Evolutionary conservation across 345 rosid species (phyloP).

Genomic region (Boechera divaricarpa): DNA sequence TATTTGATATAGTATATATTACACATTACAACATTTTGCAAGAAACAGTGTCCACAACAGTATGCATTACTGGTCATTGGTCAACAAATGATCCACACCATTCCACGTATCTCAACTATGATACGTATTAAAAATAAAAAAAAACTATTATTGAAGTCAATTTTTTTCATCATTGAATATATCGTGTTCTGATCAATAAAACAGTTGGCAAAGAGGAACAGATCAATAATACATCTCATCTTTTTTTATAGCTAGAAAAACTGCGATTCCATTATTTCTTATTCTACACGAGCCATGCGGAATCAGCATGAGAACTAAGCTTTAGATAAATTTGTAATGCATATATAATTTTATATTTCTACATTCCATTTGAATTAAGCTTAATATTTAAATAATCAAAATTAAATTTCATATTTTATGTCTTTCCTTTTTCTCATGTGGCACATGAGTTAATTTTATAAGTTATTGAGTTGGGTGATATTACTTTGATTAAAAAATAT

Average conservation of each 20-base stretch:
- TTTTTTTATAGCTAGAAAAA: neutral
- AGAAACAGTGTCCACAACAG: slow-evolving; percentile 32
- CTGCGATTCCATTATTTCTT: neutral
- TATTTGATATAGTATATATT: slow-evolving; percentile 1
- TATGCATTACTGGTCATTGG: slow-evolving; percentile 36
- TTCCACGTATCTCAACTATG: slow-evolving; percentile 32
- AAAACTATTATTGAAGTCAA: slow-evolving; percentile 23
- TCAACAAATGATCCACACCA: slow-evolving; percentile 40
- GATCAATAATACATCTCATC: neutral
- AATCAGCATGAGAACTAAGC: neutral
- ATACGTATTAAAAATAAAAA: neutral
- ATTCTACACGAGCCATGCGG: neutral
- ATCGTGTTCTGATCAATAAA: slow-evolving; percentile 36
- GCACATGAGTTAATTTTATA: neutral
- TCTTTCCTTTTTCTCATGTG: neutral
- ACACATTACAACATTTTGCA: neutral
- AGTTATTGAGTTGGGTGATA: neutral
- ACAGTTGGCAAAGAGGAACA: slow-evolving; percentile 32
- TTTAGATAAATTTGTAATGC: neutral
- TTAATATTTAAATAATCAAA: neutral
- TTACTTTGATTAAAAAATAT: no score
- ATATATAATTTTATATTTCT: neutral
- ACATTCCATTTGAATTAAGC: neutral
- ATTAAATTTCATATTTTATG: neutral
- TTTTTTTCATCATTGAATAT: slow-evolving; percentile 14